Evolutionary conservation across 2,329 filamentous ascomycete species (phyloP), one percentile per base, ranked within the genome.

Genomic region (Byssothecium circinans): DNA sequence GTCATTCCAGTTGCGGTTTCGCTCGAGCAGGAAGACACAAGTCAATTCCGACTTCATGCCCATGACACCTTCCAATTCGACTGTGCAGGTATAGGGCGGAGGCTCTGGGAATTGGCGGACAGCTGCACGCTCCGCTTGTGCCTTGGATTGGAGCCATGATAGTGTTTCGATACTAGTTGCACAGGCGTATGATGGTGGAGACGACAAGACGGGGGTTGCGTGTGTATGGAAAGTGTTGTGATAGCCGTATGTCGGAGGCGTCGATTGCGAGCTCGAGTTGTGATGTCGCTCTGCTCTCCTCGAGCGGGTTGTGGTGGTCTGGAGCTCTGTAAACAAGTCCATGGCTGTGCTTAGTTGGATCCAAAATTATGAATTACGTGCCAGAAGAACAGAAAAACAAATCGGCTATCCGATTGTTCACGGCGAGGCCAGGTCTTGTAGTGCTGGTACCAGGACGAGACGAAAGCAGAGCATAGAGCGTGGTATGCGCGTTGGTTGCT

Each of bases 11-110:
- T 82, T 81, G 35, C 84, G 78, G 58, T 84, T 78, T 52, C 80
- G 74, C 35, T 84, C 80, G 37, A 81, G 74, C 62, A 85, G 82
- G 54, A 82, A 84, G 5, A 84, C 81, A 48, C 84, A 79, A 51
- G 83, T 78, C 46, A 88, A 78, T 67, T 89, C 85, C 72, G 83
- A 80, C 71, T 87, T 87, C 62, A 79, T 79, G 56, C 76, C 60
- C 75, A 74, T 42, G 18, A 65, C 36, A 2, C 67, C 69, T 30
- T 59, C 53, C 8, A 64, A 53, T 20, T 67, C 57, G 34, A 73
- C 62, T 0, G 69, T 62, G 57, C 70, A 73, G 11, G 61, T 57
- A 50, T 74, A 74, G 18, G 58, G 38, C 3, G 69, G 68, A 3
- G 70, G 69, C 23, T 61, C 54, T 6, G 50, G 41, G 17, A 57